Evolutionary conservation across 2,329 filamentous ascomycete species (phyloP), one percentile per base, ranked within the genome.

Genomic region (Thyridium curvatum): DNA sequence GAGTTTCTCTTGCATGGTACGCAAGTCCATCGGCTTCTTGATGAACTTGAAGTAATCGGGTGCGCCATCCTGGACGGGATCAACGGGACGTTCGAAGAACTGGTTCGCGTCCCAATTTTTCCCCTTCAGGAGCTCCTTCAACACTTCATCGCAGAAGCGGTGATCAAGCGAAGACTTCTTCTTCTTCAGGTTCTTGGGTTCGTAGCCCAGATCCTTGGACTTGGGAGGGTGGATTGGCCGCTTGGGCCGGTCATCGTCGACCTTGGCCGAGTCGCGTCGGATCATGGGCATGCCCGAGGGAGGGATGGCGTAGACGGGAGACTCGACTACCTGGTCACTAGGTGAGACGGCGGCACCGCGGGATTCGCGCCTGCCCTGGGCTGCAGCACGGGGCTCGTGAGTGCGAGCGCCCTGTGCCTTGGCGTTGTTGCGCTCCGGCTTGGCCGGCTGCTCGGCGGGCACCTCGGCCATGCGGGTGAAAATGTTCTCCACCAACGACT

Each of bases 21-120:
- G 72, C 36, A 96, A 71, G 59, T 98, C 91, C 91, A 97, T 98
- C 0, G 93, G 93, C 58, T 90, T 88, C 70, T 95, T 97, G 65
- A 98, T 89, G 45, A 97, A 71, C 53, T 84, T 88, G 59, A 93
- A 87, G 58, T 98, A 98, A 17, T 84, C 83, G 1, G 93, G 93
- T 43, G 97, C 96, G 57, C 91, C 89, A 39, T 97, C 69, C 1
- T 90, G 91, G 29, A 97, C 90, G 1, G 93, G 89, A 56, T 98
- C 93, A 15, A 98, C 93, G 0, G 93, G 86, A 8, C 76, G 66
- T 52, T 87, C 67, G 66, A 98, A 98, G 42, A 86, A 82, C 40
- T 74, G 72, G 32, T 87, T 87, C 48, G 82, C 66, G 2, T 64
- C 55, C 40, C 69, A 71, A 55, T 96, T 76, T 58, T 86, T 90